Percentiles rank a stretch among this genome's conserved stretches.
Evolutionary conservation across 352 stramenopile genomes (phyloP).

Genomic region (Phytophthora ohioensis): DNA sequence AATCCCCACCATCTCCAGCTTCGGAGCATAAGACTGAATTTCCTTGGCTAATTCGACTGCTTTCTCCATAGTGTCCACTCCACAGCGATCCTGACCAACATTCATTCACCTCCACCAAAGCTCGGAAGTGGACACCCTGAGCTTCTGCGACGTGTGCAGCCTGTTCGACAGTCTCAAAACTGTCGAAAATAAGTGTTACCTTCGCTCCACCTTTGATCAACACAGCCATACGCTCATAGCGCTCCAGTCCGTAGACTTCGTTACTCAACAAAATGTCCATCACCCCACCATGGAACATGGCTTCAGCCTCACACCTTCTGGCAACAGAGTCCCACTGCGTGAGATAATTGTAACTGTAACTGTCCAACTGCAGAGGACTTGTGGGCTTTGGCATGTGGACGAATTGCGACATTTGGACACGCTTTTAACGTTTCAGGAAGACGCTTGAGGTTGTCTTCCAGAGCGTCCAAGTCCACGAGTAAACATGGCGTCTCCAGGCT

Average conservation of each 20-base stretch:
- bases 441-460: constrained; percentile 61
- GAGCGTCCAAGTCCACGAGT: constrained; percentile 67
- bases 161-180: constrained; percentile 49
- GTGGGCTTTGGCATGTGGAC: constrained; percentile 80
- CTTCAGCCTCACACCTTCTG: constrained; percentile 78
- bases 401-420: constrained; percentile 49
- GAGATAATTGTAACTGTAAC: constrained; percentile 55
- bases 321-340: constrained; percentile 66
- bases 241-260: constrained; percentile 54
- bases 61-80: constrained; percentile 61
- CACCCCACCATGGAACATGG: constrained; percentile 70
- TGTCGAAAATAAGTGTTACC: constrained; percentile 75
- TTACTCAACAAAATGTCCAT: constrained; percentile 76
- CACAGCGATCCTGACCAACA: constrained; percentile 79
- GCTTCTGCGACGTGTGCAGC: constrained; percentile 41
- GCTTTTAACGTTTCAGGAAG: constrained; percentile 47
- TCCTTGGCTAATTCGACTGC: constrained; percentile 49
- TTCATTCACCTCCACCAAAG: constrained; percentile 83
- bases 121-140: constrained; percentile 48
- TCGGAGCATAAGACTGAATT: constrained; percentile 32
- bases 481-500: constrained; percentile 73
- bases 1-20: constrained; percentile 60
- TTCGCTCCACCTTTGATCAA: constrained; percentile 46
- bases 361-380: constrained; percentile 64
- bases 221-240: constrained; percentile 63